Base-by-base conservation (phyloP, 2,329 filamentous ascomycete genomes). In the Alternaria burnsii region DNA sequence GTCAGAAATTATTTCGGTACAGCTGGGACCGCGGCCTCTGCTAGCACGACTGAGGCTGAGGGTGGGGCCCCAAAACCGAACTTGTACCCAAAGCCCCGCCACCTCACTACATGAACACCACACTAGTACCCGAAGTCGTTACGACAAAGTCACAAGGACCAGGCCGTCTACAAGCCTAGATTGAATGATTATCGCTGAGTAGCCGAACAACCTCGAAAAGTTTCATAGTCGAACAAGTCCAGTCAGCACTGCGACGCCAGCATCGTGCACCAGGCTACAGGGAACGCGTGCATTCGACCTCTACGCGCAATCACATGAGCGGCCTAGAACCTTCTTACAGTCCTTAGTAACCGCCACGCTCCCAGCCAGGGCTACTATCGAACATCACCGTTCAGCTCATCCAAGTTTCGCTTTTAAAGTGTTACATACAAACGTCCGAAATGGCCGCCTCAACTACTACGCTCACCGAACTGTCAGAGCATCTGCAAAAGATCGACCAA, bases 401-500 rank as follows among this genome's bases (percentile, higher is more conserved):
- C 5, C 20, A 32, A 26, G 30, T 24, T 22, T n/a, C 22, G 18
- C 30, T 22, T 22, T 18, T 14, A 3, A 30, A 5, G n/a, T 30
- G 41, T 16, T 18, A 18, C 34, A 30, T 10, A 12, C 53, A 36
- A 34, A 55, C 51, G 24, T 52, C 1, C 61, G 66, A 62, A 58
- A 74, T 73, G 67, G 56, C 70, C 16, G 41, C 64, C 36, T 52
- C 62, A 12, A 60, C 71, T 32, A 42, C 66, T 22, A 64, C 74
- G 3, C 53, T 78, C 52, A 42, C 20, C 16, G 70, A 76, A 26
- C 72, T 82, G n/a, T 75, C 78, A 42, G 65, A 66, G 20, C 83
- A 86, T 66, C 76, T 86, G 28, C 76, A 79, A 24, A 67, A 80
- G 32, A 75, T 86, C 47, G 75, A 80, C 18, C 66, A 72, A 34